Conservation (phyloP, 805 yeast genomes). For the Myxozyma lipomycoides region DNA sequence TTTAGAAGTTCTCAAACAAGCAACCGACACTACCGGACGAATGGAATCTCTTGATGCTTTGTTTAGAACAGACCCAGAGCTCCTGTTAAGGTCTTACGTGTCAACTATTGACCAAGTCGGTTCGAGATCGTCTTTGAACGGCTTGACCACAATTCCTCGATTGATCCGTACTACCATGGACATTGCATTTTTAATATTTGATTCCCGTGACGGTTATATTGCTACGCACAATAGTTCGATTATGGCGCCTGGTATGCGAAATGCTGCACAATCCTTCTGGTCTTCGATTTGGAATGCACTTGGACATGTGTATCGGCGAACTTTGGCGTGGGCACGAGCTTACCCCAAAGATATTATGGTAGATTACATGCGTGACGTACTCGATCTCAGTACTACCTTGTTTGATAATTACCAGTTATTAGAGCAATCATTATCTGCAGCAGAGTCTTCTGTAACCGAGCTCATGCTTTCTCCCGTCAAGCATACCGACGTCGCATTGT, state of each 20-base stretch:
- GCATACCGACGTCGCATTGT: conserved; percentile 15
- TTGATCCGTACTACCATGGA: conserved; percentile 74
- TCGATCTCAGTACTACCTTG: conserved; percentile 69
- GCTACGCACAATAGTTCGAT: conserved; percentile 35
- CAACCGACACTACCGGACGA: conserved; percentile 76
- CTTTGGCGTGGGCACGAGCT: conserved; percentile 69
- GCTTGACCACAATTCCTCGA: conserved; percentile 70
- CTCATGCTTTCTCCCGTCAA: conserved; percentile 9
- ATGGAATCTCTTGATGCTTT: conserved; percentile 64
- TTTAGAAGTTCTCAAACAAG: conserved; percentile 65
- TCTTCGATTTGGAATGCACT: conserved; percentile 65
- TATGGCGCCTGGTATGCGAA: conserved; percentile 33
- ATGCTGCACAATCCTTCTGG: conserved; percentile 56
- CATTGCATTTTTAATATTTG: conserved; percentile 56
- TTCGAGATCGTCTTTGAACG: conserved; percentile 38
- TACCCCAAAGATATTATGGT: conserved; percentile 55
- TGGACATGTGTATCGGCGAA: conserved; percentile 60
- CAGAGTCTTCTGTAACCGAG: conserved; percentile 27
- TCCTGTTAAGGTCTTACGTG: conserved; percentile 50
- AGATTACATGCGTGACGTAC: conserved; percentile 81
- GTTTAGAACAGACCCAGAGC: conserved; percentile 44
- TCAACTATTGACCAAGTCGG: conserved; percentile 45
- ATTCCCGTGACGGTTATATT: conserved; percentile 60
- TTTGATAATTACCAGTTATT: conserved; percentile 62
- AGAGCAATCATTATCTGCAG: conserved; percentile 37